A percentile compares a stretch with the other conserved stretches of the same genome.
These are phyloP conservation scores for Diutina sp. DNA, from an alignment of 1,139 yeast genomes.

Conservation along the genomic window DNA sequence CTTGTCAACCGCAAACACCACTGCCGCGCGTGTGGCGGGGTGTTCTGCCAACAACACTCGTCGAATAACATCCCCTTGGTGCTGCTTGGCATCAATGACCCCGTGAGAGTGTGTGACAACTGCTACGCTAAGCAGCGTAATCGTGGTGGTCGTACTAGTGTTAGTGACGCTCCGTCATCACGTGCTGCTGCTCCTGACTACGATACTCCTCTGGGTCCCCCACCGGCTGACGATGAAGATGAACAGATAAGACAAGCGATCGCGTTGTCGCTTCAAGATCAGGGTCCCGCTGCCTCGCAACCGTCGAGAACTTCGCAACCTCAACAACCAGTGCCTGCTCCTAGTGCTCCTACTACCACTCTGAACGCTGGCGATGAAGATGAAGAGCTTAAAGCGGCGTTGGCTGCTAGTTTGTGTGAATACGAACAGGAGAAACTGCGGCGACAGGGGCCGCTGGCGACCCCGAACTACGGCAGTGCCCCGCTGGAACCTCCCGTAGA, in stretches of 20 bases:
- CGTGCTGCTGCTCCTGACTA: neutral
- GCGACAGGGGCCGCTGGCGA: constrained; percentile 4
- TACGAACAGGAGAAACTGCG: constrained; percentile 9
- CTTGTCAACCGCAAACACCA: constrained; percentile 88
- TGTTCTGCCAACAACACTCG: constrained; percentile 77
- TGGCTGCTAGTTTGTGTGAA: constrained; percentile 82
- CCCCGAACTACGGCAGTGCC: neutral
- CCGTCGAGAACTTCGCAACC: constrained; percentile 8
- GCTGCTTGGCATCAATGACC: constrained; percentile 73
- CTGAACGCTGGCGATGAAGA: constrained; percentile 32
- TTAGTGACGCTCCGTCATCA: neutral
- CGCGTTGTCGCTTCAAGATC: constrained; percentile 62
- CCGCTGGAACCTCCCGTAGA: constrained; percentile 7
- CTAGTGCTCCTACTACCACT: constrained; percentile 1
- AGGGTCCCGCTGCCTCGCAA: constrained; percentile 8
- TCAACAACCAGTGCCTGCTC: constrained; percentile 4
- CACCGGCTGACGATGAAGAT: constrained; percentile 36
- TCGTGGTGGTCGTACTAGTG: neutral
- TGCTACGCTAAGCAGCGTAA: constrained; percentile 40
- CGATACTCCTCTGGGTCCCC: neutral
- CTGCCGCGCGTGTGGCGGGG: constrained; percentile 96
- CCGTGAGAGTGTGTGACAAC: constrained; percentile 89
- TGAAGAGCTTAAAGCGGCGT: constrained; percentile 86
- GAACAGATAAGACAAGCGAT: constrained; percentile 72
- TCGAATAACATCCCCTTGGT: constrained; percentile 59